Conservation (phyloP, 2,329 filamentous ascomycete species). For the Trichothecium roseum region DNA sequence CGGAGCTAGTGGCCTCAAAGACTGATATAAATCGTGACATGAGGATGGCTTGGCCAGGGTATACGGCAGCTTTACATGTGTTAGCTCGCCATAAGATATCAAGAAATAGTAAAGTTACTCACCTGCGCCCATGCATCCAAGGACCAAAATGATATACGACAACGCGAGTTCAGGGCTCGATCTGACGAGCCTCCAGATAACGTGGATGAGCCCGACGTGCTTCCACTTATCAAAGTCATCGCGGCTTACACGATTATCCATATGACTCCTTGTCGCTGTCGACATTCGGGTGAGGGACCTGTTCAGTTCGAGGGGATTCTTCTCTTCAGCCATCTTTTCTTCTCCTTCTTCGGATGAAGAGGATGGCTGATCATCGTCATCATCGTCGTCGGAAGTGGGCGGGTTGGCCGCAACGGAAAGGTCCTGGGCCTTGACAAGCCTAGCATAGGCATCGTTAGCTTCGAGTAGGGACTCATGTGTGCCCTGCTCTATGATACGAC, state of each 20-base stretch:
- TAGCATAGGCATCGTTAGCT: slow-evolving; percentile 8
- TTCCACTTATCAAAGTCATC: too few relatives aligned
- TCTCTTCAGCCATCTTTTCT: too few relatives aligned
- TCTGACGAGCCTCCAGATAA: slow-evolving; percentile 5
- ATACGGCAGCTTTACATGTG: slow-evolving; percentile 14
- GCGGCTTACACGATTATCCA: slow-evolving; percentile 1
- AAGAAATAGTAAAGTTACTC: not conserved
- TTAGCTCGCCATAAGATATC: too few relatives aligned
- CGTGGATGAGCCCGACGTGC: too few relatives aligned
- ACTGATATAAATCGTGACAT: too few relatives aligned
- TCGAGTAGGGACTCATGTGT: slow-evolving; percentile 6
- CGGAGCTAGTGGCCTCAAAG: too few relatives aligned
- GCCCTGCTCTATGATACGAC: slow-evolving; percentile 42
- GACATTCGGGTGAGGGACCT: not conserved
- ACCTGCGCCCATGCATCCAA: slow-evolving; percentile 6
- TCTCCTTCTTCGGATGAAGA: not conserved
- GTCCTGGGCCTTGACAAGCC: slow-evolving; percentile 11
- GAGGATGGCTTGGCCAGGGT: slow-evolving; percentile 20
- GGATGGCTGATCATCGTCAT: too few relatives aligned
- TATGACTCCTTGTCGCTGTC: slow-evolving; percentile 3
- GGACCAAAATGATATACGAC: slow-evolving; percentile 5
- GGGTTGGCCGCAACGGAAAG: too few relatives aligned
- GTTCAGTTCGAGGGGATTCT: too few relatives aligned
- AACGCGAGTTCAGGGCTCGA: slow-evolving; percentile 5
- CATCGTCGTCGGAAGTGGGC: too few relatives aligned